Conservation (phyloP, 495 filamentous ascomycete species). For the Daldinia grandis region DNA sequence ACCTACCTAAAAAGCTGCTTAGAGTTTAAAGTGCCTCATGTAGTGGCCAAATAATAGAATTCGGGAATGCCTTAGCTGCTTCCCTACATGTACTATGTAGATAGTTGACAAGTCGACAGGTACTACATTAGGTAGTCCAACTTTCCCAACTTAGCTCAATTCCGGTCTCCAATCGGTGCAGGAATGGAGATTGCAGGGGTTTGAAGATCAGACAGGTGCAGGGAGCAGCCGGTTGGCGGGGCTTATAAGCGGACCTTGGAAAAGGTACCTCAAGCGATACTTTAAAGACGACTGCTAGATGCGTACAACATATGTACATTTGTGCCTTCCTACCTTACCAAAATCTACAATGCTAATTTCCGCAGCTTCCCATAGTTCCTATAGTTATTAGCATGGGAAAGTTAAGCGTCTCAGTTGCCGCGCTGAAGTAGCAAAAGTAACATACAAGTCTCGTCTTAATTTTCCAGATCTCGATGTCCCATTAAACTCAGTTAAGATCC, state of each 20-base stretch:
- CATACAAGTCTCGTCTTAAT: conserved; percentile 31
- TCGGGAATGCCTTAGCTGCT: not conserved
- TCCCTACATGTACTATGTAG: too few species aligned
- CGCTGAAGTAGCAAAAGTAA: conserved; percentile 39
- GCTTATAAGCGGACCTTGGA: conserved; percentile 8
- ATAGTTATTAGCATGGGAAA: conserved; percentile 20
- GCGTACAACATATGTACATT: conserved; percentile 27
- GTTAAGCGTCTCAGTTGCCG: conserved; percentile 38
- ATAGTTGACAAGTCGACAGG: too few species aligned
- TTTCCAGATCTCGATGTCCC: conserved; percentile 39
- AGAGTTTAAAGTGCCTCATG: too few species aligned
- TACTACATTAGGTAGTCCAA: conserved; percentile 3
- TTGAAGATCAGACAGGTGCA: conserved; percentile 38
- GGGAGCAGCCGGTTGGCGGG: conserved; percentile 25
- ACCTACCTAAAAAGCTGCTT: too few species aligned
- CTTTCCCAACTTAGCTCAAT: conserved; percentile 16
- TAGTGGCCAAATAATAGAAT: not conserved
- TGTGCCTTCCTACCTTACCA: conserved; percentile 2
- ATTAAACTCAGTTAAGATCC: conserved; percentile 24
- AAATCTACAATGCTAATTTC: conserved; percentile 34
- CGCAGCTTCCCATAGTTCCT: conserved; percentile 1
- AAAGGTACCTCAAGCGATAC: conserved; percentile 14
- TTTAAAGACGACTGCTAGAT: conserved; percentile 20
- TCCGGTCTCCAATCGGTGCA: conserved; percentile 27
- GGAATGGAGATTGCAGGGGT: conserved; percentile 42